Base-by-base conservation (phyloP, 148 eudicot species). In the Simmondsia chinensis region DNA sequence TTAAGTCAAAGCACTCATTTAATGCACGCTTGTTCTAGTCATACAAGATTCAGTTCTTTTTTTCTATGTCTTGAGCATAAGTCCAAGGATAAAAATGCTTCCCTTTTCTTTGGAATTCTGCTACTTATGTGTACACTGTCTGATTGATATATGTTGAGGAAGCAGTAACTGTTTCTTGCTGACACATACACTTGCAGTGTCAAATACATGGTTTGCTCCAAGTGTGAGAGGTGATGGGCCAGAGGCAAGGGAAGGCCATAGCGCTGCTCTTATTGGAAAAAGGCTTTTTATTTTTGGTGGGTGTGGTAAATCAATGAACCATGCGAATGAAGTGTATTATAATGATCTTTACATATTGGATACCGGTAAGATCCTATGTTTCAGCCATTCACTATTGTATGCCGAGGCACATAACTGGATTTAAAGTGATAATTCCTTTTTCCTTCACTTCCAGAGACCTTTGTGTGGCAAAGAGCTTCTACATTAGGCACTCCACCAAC, bases 281-380 rank as follows among this genome's bases (percentile, higher is more conserved):
- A 63, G 68, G 35, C 75, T 91, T 46, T 91, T 82, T 69, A 69
- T 91, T 28, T 91, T 91, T 71, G 99, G 95, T 52, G 99, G 99
- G 50, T 82, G 94, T 49, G 95, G 94, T 30, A 85, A 82, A 66
- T 77, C 77, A 43, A 50, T 56, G 46, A 58, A 66, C 18, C 47
- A 43, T 64, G 57, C 53, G 9, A 39, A 54, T 47, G 85, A 85
- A 59, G 74, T 67, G 58, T 71, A 76, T 56, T 82, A 72, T 52
- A 82, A 86, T 69, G 89, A 91, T 73, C 70, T 91, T 45, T 77
- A 69, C 70, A 70, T 79, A 55, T 57, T 91, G 39, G 75, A 91
- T 72, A 91, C 94, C 24, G 94, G 96, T 78, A 46, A 50, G 39
- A 20, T 34, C 43, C 49, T 43, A 12, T 43, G 10, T n/a, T 43